Evolutionary conservation across 179 eudicot species (phyloP), one percentile per base, ranked within the genome.

Genomic region (Actinidia chinensis): DNA sequence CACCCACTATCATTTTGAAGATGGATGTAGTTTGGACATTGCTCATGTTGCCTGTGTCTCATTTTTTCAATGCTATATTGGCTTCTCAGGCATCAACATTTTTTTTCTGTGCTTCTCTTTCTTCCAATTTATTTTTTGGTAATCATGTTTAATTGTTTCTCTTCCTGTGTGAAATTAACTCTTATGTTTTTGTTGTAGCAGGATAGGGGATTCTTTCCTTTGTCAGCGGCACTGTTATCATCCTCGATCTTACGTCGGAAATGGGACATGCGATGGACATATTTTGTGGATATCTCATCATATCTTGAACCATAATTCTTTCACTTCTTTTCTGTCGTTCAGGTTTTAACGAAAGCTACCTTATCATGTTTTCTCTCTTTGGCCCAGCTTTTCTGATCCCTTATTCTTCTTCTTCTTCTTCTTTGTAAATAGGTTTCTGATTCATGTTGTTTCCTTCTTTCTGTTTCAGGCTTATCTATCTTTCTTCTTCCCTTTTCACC

Each of bases 171-270:
- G 63, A 4, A 64, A 60, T 18, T 25, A 70, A 69, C 54, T 52
- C 36, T n/a, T 61, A n/a, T 55, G 4, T 76, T 28, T 75, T 8
- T 48, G 28, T 77, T 71, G 79, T 36, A 82, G 40, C 91, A 96
- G 99, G 99, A 94, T 71, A 91, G 97, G 73, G 99, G 99, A n/a
- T 94, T 96, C 84, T 93, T 96, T 84, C 95, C 99, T 71, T 84
- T 96, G 83, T 92, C 97, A 44, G 87, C 93, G 78, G 99, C 99
- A 23, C 74, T 96, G 63, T 85, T 96, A 73, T 87, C 98, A 73
- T 92, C 93, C n/a, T 79, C 97, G 46, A 72, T 78, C 75, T 83
- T 90, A 78, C 90, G 47, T 83, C 86, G 76, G 89, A 81, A 86
- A 79, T 77, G 72, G 93, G 97, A 40, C 86, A 79, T 44, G 80